Percentiles rank a stretch among this genome's conserved stretches.
These are phyloP conservation scores for Parathielavia appendiculata DNA, from an alignment of 495 filamentous ascomycete genomes.

Conservation along the genomic window DNA sequence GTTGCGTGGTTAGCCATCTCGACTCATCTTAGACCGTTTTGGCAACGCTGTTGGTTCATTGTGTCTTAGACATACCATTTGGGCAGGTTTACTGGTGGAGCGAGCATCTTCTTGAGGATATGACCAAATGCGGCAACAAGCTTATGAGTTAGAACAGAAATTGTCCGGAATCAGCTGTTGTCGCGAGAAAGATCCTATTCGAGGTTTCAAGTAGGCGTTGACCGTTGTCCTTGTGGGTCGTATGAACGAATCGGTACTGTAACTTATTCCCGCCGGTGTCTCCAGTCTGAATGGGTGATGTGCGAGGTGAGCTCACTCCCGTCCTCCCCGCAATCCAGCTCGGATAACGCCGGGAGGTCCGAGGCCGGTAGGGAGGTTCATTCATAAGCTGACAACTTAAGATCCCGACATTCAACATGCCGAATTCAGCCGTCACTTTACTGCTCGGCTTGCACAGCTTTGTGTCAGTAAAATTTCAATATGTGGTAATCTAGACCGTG, in stretches of 20 bases:
- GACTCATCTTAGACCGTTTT: conserved; percentile 6
- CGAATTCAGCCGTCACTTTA: too few relatives aligned
- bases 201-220: neutral
- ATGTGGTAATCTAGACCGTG: too few relatives aligned
- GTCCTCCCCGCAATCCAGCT: too few relatives aligned
- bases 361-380: too few relatives aligned
- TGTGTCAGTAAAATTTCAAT: too few relatives aligned
- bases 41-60: neutral
- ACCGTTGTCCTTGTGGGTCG: neutral
- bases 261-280: neutral
- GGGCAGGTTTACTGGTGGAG: conserved; percentile 66
- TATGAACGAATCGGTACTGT: conserved; percentile 1
- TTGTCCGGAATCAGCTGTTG: neutral
- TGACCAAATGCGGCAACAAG: too few relatives aligned
- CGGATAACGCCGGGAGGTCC: too few relatives aligned
- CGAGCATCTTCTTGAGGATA: conserved; percentile 37
- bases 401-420: too few relatives aligned
- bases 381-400: too few relatives aligned
- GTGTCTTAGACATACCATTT: conserved; percentile 61
- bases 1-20: conserved; percentile 19
- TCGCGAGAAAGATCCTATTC: neutral
- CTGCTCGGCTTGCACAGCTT: too few relatives aligned
- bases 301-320: neutral
- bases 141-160: too few relatives aligned
- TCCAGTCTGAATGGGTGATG: too few relatives aligned